These are phyloP conservation scores for Neurospora sp. DNA, from an alignment of 495 filamentous ascomycete species.

Conservation along the genomic window DNA sequence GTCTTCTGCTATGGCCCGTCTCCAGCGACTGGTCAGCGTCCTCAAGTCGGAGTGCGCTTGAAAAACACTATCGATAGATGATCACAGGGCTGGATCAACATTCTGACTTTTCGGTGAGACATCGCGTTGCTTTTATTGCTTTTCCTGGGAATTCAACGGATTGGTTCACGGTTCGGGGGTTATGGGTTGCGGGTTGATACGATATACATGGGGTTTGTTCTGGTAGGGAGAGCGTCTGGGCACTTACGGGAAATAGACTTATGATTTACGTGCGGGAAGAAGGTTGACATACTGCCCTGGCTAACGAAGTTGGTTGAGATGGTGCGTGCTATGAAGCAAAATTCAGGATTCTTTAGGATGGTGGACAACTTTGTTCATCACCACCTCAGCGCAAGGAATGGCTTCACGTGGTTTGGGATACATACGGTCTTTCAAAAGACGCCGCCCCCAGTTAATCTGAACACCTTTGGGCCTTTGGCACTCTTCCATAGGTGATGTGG, in stretches of 20 bases:
- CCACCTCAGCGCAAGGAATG: neutral
- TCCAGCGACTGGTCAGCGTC: constrained; percentile 43
- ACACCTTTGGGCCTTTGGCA: neutral
- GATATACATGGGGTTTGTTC: neutral
- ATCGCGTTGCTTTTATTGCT: neutral
- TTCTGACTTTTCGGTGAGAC: neutral
- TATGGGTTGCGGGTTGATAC: neutral
- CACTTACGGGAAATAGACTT: neutral
- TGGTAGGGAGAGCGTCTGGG: neutral
- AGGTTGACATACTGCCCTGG: neutral
- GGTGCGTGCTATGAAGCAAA: neutral
- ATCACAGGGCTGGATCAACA: neutral
- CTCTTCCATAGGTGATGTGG: neutral
- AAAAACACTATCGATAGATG: neutral
- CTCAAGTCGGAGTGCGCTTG: constrained; percentile 2
- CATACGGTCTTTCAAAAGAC: neutral
- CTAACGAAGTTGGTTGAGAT: neutral
- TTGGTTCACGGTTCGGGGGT: neutral
- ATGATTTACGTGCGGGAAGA: neutral
- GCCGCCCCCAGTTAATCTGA: neutral
- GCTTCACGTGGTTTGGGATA: neutral
- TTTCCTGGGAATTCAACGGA: neutral
- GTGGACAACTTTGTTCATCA: neutral
- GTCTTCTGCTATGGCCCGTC: constrained; percentile 43
- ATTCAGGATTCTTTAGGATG: neutral